Percentiles rank a stretch among this genome's conserved stretches.
These are phyloP conservation scores for Teratosphaeria epicoccoides DNA, from an alignment of 2,329 filamentous ascomycete species.

Conservation along the genomic window DNA sequence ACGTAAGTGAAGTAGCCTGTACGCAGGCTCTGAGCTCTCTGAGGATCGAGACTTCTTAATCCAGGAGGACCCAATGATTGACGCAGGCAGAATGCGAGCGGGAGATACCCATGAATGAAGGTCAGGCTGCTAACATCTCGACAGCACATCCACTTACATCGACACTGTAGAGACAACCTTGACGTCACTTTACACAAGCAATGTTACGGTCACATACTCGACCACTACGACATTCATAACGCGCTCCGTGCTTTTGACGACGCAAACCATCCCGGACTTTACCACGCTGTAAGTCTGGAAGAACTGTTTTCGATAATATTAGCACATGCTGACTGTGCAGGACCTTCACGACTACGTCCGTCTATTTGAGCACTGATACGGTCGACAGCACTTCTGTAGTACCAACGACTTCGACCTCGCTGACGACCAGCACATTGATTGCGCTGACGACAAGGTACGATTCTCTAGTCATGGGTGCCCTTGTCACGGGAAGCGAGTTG, in stretches of 20 bases:
- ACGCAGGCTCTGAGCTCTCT: too few species aligned
- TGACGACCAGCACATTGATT: neutral
- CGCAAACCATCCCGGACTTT: neutral
- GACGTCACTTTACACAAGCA: neutral
- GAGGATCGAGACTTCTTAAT: too few species aligned
- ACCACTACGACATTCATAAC: neutral
- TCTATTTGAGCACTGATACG: neutral
- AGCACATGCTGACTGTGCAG: neutral
- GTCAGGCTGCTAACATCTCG: neutral
- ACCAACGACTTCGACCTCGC: neutral
- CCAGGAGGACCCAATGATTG: too few species aligned
- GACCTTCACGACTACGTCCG: neutral
- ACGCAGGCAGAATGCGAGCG: too few species aligned
- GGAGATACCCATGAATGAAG: neutral
- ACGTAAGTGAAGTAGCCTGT: neutral
- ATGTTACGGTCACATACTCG: neutral
- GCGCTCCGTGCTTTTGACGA: neutral
- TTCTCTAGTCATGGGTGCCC: too few species aligned
- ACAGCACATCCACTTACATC: neutral
- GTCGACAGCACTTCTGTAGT: neutral
- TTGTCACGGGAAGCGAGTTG: too few species aligned
- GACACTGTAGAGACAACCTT: neutral
- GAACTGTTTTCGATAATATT: too few species aligned
- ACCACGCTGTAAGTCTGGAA: neutral
- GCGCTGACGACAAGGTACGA: neutral